phyloP scores from a whole-genome alignment of 2,329 filamentous ascomycete genomes.

The Calonectria henricotiae region DNA sequence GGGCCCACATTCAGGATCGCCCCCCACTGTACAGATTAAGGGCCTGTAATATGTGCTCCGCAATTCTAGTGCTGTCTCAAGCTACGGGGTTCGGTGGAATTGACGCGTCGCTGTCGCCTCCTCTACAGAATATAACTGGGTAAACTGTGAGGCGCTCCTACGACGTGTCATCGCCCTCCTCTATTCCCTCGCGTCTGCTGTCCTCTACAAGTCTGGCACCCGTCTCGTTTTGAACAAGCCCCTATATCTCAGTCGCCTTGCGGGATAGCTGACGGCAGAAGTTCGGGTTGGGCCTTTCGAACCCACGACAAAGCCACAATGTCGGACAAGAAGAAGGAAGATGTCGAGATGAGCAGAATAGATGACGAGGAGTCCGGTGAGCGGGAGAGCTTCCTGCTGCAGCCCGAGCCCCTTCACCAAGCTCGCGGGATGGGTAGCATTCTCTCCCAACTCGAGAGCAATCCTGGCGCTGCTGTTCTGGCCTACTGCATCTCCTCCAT shows the following conservation, averaged over 20 bases:
- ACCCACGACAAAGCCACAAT: constrained; percentile 63
- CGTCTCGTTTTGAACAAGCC: not conserved
- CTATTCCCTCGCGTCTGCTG: not conserved
- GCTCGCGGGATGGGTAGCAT: constrained; percentile 4
- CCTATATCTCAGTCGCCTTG: not conserved
- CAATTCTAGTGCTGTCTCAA: not conserved
- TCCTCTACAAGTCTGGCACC: not conserved
- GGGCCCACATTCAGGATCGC: not conserved
- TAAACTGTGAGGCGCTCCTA: not conserved
- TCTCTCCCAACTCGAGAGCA: constrained; percentile 75
- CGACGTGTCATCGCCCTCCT: not conserved
- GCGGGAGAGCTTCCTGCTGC: constrained; percentile 36
- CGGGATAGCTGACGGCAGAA: not conserved
- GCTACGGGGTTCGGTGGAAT: not conserved
- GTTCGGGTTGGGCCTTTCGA: not conserved
- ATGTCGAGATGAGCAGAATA: constrained; percentile 79
- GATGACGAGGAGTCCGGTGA: constrained; percentile 71
- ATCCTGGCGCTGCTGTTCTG: constrained; percentile 84
- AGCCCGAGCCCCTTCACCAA: not conserved
- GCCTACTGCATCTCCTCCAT: constrained; percentile 96
- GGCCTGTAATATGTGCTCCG: not conserved
- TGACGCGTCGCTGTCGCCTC: not conserved
- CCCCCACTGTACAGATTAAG: not conserved
- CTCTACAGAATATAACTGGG: not conserved
- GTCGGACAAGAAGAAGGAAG: constrained; percentile 92